Conservation (phyloP, 192 early-diverging fungal species). For the Backusella luteola region DNA sequence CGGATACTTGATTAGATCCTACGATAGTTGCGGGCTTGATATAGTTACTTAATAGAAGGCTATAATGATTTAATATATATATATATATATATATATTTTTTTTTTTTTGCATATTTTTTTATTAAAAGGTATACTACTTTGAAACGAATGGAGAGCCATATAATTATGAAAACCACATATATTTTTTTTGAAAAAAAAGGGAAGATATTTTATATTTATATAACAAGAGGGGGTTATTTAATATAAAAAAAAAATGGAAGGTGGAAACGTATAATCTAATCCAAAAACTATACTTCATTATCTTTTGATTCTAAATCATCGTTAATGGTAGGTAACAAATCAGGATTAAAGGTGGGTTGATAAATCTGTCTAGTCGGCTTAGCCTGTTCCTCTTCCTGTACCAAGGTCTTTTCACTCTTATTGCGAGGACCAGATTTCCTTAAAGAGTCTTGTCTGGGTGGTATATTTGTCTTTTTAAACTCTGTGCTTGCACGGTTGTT, state of each 20-base stretch:
- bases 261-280: neutral
- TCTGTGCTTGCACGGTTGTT: neutral
- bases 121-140: no score
- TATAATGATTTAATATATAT: no score
- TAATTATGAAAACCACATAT: no score
- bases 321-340: neutral
- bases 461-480: conserved; percentile 5
- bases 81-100: no score
- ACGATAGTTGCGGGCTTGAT: no score
- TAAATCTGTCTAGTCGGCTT: neutral
- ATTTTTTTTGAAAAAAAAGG: no score
- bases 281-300: neutral
- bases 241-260: neutral
- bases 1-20: no score
- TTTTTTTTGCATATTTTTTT: no score
- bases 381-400: neutral
- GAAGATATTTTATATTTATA: neutral
- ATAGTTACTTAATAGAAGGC: no score
- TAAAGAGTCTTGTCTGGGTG: conserved; percentile 16
- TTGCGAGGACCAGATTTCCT: neutral
- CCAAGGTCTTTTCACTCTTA: neutral
- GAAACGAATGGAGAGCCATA: no score
- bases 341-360: neutral
- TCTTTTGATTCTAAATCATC: neutral
- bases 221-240: neutral